phyloP scores from a whole-genome alignment of 2,329 filamentous ascomycete genomes.

The Parafenestella ontariensis region DNA sequence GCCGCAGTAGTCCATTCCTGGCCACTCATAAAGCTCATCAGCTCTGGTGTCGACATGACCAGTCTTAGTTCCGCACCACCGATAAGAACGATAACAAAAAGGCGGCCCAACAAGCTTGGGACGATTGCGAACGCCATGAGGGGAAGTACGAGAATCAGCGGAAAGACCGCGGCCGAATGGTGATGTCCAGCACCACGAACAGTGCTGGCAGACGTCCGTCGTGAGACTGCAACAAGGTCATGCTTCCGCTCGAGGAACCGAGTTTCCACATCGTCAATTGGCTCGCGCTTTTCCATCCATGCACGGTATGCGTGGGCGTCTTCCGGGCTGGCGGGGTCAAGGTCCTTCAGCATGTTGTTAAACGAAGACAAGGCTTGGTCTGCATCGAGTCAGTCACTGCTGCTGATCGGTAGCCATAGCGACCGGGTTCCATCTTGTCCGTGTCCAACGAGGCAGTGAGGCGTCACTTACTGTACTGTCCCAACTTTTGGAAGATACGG shows the following conservation, averaged over 20 bases:
- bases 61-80: slow-evolving; percentile 46
- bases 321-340: slow-evolving; percentile 57
- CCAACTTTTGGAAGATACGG: slow-evolving; percentile 69
- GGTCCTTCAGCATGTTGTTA: slow-evolving; percentile 58
- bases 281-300: slow-evolving; percentile 63
- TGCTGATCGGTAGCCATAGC: slow-evolving; percentile 4
- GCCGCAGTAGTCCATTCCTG: slow-evolving; percentile 51
- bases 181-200: slow-evolving; percentile 21
- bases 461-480: slow-evolving; percentile 67
- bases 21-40: slow-evolving; percentile 44
- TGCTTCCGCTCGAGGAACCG: slow-evolving; percentile 64
- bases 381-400: slow-evolving; percentile 24
- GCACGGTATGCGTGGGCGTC: slow-evolving; percentile 63
- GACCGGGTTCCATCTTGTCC: background rate
- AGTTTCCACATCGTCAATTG: slow-evolving; percentile 66
- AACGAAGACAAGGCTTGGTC: slow-evolving; percentile 66
- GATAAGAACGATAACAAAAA: slow-evolving; percentile 50
- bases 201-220: slow-evolving; percentile 23
- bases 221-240: slow-evolving; percentile 60
- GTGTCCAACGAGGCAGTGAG: slow-evolving; percentile 1
- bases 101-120: slow-evolving; percentile 49
- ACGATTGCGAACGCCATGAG: slow-evolving; percentile 54
- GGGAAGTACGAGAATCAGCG: slow-evolving; percentile 49
- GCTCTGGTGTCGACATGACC: slow-evolving; percentile 41
- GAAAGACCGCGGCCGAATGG: slow-evolving; percentile 41